Evolutionary conservation across 75 land plant genomes (phyloP), one percentile per base, ranked within the genome.

Genomic region (Pseudotsuga menziesii): DNA sequence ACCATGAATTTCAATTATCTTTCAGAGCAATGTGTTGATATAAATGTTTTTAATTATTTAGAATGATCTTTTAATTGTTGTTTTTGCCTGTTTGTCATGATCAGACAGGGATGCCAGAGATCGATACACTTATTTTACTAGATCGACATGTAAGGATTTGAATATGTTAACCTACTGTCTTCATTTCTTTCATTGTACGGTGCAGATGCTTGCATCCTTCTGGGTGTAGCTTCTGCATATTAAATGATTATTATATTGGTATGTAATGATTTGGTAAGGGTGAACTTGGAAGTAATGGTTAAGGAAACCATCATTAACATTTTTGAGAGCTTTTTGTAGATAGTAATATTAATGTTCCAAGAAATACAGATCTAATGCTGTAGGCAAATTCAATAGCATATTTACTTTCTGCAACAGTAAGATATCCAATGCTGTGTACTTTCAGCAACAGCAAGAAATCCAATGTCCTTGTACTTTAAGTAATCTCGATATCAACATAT

Each of bases 91-190:
- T n/a, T 61, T 74, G 79, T 64, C 56, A 67, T 54, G 80, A 72
- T 69, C 84, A 94, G 97, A 72, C 80, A 76, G 89, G 84, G 56
- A 62, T 82, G 39, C 94, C 99, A 57, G 92, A 97, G 85, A 94
- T 97, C 67, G 86, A 94, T 79, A 91, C 95, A 27, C 89, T 97
- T 29, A 84, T 97, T 58, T 89, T 97, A 39, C 75, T 97, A 32
- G 99, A 97, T 77, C 88, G 99, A 35, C 93, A 94, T 91, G 98
- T 97, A 78, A 48, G 75, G 15, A 1, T 73, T 54, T 26, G 25
- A 15, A 5, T 73, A 4, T 73, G 23, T 73, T 13, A 73, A 15
- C 16, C 17, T 7, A 66, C 2, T 67, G n/a, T 35, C 36, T 16
- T 66, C 71, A 35, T 67, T 36, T 41, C 52, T 2, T 6, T 69